Evolutionary conservation across 805 yeast genomes (phyloP), one percentile per base, ranked within the genome.

Genomic region (Nakazawaea laoshanensis): DNA sequence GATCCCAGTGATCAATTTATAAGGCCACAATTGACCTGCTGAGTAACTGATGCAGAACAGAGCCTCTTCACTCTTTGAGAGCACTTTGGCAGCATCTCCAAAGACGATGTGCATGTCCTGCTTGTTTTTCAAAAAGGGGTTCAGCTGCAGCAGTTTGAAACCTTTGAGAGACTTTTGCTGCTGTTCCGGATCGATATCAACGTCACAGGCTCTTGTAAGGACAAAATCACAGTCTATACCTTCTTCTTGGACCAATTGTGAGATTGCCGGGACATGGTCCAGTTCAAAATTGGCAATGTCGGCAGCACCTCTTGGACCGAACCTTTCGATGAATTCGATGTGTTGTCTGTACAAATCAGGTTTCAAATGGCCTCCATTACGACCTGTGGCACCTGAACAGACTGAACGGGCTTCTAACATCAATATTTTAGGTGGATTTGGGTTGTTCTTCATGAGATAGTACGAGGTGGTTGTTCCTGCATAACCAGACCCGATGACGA

Each of bases 401-500:
- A 50, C 38, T 18, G 51, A 54, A 29, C 67, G 47, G 3, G 70
- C 71, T 40, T 67, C 74, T 7, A 60, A 48, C 42, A 67, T 42
- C 18, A 47, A 38, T 1, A 38, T 42, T 3, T 27, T 23, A 11
- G 45, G 44, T 7, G 34, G 35, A 19, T 11, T 24, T 12, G 23
- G 30, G 15, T 46, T 45, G 21, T 52, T 47, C 29, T 45, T 37
- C 14, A 47, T 42, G 19, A 61, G 39, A 39, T 53, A 55, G 38
- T 58, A 51, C 1, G 68, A 67, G 11, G 55, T 49, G 4, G 69
- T 46, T 3, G 65, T 49, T 13, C 74, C 74, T 4, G 69, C 52
- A 39, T 63, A 64, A 3, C 74, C 73, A 1, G 63, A 52, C 4
- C 72, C 73, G 28, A 67, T 51, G 32, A 67, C 56, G 16, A 65